Percentiles rank a stretch among this genome's conserved stretches.
Conservation (phyloP, 306 rosid genomes). For the Quercus glauca region DNA sequence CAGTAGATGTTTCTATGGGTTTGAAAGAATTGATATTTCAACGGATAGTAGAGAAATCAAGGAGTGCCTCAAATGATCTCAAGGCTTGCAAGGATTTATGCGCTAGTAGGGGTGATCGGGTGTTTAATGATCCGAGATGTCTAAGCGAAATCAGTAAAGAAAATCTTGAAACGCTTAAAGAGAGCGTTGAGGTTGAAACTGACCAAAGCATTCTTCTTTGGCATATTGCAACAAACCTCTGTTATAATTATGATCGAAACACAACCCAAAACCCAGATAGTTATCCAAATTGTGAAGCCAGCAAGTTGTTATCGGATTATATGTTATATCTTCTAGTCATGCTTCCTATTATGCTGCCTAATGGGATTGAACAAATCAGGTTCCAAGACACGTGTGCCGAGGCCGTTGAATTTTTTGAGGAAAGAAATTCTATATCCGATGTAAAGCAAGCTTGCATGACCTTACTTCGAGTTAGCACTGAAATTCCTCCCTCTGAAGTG, state of each 20-base stretch:
- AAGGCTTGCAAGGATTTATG: slow-evolving; percentile 7
- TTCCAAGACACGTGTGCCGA: slow-evolving; percentile 43
- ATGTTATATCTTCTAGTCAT: slow-evolving; percentile 30
- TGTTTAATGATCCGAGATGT: neutral
- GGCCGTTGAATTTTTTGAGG: slow-evolving; percentile 17
- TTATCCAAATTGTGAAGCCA: neutral
- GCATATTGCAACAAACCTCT: slow-evolving; percentile 30
- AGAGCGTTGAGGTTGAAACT: slow-evolving; percentile 7
- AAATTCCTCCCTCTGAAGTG: slow-evolving; percentile 23
- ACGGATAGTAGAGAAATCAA: neutral
- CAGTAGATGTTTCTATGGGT: neutral
- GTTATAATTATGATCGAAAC: slow-evolving; percentile 2
- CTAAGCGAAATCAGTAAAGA: neutral
- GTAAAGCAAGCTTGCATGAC: neutral
- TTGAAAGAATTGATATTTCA: slow-evolving; percentile 16
- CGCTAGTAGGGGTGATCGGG: slow-evolving; percentile 1
- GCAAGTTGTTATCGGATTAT: slow-evolving; percentile 22
- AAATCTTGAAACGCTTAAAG: neutral
- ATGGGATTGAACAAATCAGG: slow-evolving; percentile 30
- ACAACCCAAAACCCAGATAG: too few species aligned
- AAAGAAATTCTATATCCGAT: neutral
- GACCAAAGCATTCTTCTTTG: slow-evolving; percentile 33
- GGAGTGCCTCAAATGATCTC: neutral
- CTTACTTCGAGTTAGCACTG: neutral
- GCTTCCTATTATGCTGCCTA: slow-evolving; percentile 26